These are phyloP conservation scores for Gyrodon lividus DNA, from an alignment of 768 basidiomycete species.

Conservation along the genomic window DNA sequence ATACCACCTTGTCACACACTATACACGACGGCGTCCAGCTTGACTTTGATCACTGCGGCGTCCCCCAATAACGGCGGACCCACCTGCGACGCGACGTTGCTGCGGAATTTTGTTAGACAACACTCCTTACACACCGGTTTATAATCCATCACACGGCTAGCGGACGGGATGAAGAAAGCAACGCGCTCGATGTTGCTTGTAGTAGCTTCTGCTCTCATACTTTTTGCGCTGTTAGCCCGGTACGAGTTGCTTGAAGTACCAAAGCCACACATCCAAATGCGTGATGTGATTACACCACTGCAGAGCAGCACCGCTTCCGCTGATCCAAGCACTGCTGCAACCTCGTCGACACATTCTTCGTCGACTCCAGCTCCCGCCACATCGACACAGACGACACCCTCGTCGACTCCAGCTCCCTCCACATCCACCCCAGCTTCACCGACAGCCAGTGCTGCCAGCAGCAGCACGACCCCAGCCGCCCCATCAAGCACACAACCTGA, in stretches of 20 bases:
- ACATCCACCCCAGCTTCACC: neutral
- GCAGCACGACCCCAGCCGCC: constrained; percentile 2
- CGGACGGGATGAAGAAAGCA: constrained; percentile 24
- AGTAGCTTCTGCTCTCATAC: constrained; percentile 25
- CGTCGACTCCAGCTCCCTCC: constrained; percentile 15
- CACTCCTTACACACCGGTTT: constrained; percentile 17
- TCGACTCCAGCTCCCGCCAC: neutral
- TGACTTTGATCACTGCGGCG: constrained; percentile 2
- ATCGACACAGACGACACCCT: neutral
- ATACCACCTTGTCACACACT: neutral
- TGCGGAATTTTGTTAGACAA: constrained; percentile 24
- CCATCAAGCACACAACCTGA: neutral
- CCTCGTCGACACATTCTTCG: constrained; percentile 2
- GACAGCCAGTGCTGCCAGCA: neutral
- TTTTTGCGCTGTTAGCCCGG: constrained; percentile 25
- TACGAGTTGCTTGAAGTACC: constrained; percentile 16
- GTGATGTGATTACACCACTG: constrained; percentile 1
- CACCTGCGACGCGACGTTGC: constrained; percentile 16
- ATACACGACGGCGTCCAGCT: constrained; percentile 1
- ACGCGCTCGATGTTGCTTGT: constrained; percentile 26
- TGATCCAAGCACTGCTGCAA: neutral
- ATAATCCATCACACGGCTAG: constrained; percentile 5
- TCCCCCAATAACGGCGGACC: constrained; percentile 8
- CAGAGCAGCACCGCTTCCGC: neutral
- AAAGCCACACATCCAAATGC: constrained; percentile 14